These are phyloP conservation scores for Saccharomyces pastorianus DNA, from an alignment of 1,139 yeast genomes.

Conservation along the genomic window DNA sequence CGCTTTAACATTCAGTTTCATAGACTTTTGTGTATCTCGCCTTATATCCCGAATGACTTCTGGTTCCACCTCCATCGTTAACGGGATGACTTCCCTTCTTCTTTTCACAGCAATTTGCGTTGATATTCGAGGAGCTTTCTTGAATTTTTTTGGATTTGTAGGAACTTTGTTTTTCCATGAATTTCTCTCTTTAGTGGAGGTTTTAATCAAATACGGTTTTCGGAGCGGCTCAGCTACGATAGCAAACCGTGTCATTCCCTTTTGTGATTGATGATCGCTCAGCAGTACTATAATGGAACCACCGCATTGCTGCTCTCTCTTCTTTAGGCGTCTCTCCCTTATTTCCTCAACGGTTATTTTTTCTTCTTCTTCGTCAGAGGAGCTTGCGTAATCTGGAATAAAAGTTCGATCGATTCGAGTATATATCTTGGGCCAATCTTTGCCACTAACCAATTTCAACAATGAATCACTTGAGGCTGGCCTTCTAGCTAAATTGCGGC, in stretches of 20 bases:
- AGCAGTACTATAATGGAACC: constrained; percentile 21
- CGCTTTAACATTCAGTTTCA: not conserved
- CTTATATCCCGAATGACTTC: not conserved
- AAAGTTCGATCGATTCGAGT: constrained; percentile 18
- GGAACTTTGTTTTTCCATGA: constrained; percentile 11
- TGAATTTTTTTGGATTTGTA: constrained; percentile 10
- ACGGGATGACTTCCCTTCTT: constrained; percentile 11
- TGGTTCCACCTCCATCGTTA: constrained; percentile 7
- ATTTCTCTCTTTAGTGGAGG: constrained; percentile 17
- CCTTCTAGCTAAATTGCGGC: constrained; percentile 13
- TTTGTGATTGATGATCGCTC: constrained; percentile 9
- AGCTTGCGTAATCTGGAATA: constrained; percentile 21
- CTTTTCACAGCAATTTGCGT: constrained; percentile 15
- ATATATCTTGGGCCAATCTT: constrained; percentile 12
- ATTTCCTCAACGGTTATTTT: constrained; percentile 14
- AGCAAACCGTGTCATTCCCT: constrained; percentile 11
- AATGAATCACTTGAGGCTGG: constrained; percentile 8
- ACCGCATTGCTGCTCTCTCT: constrained; percentile 17
- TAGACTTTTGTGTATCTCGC: not conserved
- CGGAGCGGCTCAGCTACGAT: constrained; percentile 28
- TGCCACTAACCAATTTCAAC: constrained; percentile 11
- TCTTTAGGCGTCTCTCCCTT: constrained; percentile 12
- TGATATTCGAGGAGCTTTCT: constrained; percentile 11
- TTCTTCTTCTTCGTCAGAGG: constrained; percentile 30
- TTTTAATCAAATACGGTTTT: constrained; percentile 22